Evolutionary conservation across 1,139 yeast genomes (phyloP), one percentile per base, ranked within the genome.

Genomic region (Candida buenavistaensis): DNA sequence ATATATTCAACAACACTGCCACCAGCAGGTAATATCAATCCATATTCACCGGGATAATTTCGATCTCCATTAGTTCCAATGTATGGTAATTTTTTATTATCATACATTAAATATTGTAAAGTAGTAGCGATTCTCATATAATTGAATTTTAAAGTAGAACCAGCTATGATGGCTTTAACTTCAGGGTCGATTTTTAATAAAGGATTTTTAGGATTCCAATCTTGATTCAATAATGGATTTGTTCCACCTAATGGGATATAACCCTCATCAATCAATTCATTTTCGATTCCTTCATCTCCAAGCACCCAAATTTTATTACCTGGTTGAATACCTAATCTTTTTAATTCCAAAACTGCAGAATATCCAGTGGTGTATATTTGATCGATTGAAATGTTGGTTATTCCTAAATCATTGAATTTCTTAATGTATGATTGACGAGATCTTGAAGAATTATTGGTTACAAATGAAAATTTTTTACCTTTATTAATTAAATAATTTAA

Each of bases 211-310:
- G 50, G 55, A 0, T 34, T 64, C 46, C 62, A 54, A 7, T 48
- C 52, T 0, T 33, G 37, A 33, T 64, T 49, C 12, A 66, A 48
- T 3, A 68, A 53, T 4, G 62, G 45, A 36, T 68, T 95, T 4
- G 81, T 70, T 4, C 96, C 96, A 20, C 96, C 96, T 8, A 85
- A 48, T 1, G 83, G 74, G 14, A 72, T 59, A 50, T 82, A 84
- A 0, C 96, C 96, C 41, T 75, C 72, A 33, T 75, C 78, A 15
- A 54, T 57, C 35, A 90, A 65, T 52, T 90, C 97, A 31, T 79
- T 80, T 44, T 78, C 82, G 33, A 90, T 79, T 6, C 97, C 97
- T 12, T 64, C 49, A 52, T 87, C 95, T 25, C 97, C 97, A 37
- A 89, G 66, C 2, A 89, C 87, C 82, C 95, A 82, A 10, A 89